Percentiles rank a stretch among this genome's conserved stretches.
Conservation (phyloP, 192 early-diverging fungal species). For the Radiomyces spectabilis region DNA sequence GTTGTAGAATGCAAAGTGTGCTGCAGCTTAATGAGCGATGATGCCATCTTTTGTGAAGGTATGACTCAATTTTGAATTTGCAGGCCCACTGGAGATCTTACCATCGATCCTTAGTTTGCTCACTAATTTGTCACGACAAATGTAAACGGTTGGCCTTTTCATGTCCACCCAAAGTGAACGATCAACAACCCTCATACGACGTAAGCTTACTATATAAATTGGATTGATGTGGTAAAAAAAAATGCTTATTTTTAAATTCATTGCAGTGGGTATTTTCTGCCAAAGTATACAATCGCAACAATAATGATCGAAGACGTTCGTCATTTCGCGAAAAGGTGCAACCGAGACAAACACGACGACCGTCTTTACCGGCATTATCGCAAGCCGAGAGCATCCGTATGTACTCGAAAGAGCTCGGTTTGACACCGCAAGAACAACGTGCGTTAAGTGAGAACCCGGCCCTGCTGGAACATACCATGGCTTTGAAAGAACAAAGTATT, state of each 20-base stretch:
- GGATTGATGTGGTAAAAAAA: background rate
- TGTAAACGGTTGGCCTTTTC: conserved; percentile 23
- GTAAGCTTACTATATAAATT: conserved; percentile 4
- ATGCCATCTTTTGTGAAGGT: conserved; percentile 52
- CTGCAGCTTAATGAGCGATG: conserved; percentile 31
- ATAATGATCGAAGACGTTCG: background rate
- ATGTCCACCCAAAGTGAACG: conserved; percentile 27
- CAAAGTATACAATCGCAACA: conserved; percentile 18
- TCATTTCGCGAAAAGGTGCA: background rate
- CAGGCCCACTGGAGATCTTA: too few relatives aligned
- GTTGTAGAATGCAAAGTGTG: conserved; percentile 46
- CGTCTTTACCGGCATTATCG: background rate
- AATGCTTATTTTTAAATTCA: background rate
- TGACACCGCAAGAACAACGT: conserved; percentile 19
- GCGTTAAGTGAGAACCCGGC: conserved; percentile 15
- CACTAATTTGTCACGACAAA: conserved; percentile 31
- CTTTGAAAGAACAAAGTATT: conserved; percentile 2
- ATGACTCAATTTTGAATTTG: too few relatives aligned
- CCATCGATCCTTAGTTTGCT: conserved; percentile 7
- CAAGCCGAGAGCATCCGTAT: conserved; percentile 16
- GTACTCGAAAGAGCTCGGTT: conserved; percentile 9
- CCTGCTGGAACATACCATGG: conserved; percentile 13
- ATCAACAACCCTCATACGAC: conserved; percentile 29
- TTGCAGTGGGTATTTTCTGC: conserved; percentile 29
- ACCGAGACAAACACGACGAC: background rate